Conservation (phyloP, 306 rosid genomes). For the Ziziphus jujuba region DNA sequence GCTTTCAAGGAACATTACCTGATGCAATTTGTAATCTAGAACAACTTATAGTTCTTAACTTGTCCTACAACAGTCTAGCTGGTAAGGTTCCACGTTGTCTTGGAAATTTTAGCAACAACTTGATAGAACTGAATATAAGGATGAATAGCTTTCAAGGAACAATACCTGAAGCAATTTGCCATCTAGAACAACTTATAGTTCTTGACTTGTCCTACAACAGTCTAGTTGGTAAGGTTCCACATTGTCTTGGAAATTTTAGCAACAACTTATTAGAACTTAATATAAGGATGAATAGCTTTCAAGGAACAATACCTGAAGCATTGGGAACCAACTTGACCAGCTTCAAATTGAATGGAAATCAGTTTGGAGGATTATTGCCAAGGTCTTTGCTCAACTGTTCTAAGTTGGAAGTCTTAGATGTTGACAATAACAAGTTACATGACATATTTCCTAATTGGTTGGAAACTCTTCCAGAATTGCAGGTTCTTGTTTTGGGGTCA, state of each 20-base stretch:
- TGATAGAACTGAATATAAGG: too few relatives aligned
- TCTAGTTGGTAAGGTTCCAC: constrained; percentile 22
- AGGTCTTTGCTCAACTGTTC: not conserved
- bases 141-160: too few relatives aligned
- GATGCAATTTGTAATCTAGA: too few relatives aligned
- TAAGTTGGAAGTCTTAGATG: not conserved
- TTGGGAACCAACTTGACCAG: not conserved
- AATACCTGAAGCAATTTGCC: too few relatives aligned
- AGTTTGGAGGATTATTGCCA: not conserved
- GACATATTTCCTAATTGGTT: constrained; percentile 16
- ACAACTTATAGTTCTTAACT: too few relatives aligned
- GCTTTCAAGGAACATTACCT: too few relatives aligned
- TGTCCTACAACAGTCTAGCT: constrained; percentile 5
- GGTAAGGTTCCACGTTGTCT: constrained; percentile 25
- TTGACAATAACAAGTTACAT: not conserved
- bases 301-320: too few relatives aligned
- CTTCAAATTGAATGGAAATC: not conserved
- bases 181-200: too few relatives aligned
- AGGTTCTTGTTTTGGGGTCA: not conserved
- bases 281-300: too few relatives aligned
- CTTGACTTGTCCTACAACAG: constrained; percentile 1
- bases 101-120: not conserved
- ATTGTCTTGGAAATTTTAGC: constrained; percentile 7
- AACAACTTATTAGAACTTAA: not conserved
- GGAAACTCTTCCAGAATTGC: not conserved